These are phyloP conservation scores for Fusarium falciforme DNA, from an alignment of 2,329 filamentous ascomycete species.

Conservation along the genomic window DNA sequence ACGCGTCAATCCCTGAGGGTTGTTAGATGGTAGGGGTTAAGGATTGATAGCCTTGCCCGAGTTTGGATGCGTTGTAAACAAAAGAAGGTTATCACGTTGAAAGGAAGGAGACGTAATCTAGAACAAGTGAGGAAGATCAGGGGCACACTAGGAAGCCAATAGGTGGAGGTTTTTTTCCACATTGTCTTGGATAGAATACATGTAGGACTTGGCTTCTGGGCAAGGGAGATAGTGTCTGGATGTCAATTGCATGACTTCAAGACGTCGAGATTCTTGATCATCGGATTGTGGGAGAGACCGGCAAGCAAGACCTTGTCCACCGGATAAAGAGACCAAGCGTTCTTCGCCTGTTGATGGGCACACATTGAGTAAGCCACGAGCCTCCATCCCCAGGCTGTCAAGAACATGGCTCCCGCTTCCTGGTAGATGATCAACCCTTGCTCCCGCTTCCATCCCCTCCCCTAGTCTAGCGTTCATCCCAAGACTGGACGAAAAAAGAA, in stretches of 20 bases:
- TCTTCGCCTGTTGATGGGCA: background rate
- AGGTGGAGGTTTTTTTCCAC: background rate
- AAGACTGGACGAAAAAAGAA: background rate
- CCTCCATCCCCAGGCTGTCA: background rate
- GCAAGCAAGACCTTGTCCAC: background rate
- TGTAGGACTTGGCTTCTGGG: background rate
- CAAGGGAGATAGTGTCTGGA: background rate
- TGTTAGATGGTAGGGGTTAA: slow-evolving; percentile 1
- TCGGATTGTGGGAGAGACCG: background rate
- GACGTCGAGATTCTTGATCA: background rate
- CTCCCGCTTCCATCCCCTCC: slow-evolving; percentile 2
- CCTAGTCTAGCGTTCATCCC: slow-evolving; percentile 21
- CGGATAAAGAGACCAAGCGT: background rate
- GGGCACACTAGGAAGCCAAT: background rate
- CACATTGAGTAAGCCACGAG: background rate
- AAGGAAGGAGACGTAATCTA: background rate
- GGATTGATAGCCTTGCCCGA: background rate
- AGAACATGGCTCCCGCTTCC: background rate
- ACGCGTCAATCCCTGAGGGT: background rate
- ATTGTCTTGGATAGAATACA: background rate
- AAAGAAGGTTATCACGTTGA: background rate
- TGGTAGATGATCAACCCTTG: slow-evolving; percentile 5
- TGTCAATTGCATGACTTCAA: background rate
- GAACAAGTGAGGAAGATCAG: background rate
- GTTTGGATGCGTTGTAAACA: background rate